Evolutionary conservation across 331 rosid species (phyloP), one percentile per base, ranked within the genome.

Genomic region (Quercus lobata): DNA sequence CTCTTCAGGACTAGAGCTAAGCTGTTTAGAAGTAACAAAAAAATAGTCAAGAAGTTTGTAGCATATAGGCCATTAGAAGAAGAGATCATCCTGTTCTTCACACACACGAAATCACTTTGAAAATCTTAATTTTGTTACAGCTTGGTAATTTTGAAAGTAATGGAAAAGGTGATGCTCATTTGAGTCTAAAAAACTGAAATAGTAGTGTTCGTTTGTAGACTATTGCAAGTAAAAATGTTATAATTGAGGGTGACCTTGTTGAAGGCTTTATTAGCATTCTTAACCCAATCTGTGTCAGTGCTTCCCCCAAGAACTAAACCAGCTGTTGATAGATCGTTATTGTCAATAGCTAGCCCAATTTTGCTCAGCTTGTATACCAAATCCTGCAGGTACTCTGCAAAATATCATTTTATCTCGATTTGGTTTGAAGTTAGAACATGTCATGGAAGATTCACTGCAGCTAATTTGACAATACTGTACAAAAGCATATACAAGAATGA

Each of bases 341-440:
- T 86, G n/a, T 93, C 99, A 52, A 96, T 91, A 63, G 99, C 98
- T 70, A 89, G 92, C 73, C 96, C 99, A 76, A 88, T 92, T 90
- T 86, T 89, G 86, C 94, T 93, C 79, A 93, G 83, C 88, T 86
- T 93, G 88, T 87, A 90, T 82, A 96, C 98, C 73, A 93, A 44
- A 22, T 90, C 96, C 88, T 96, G 98, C 71, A 93, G 92, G 82
- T 91, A 91, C 57, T 80, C 98, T 95, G 90, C 84, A 77, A 71
- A 74, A 78, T 18, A 69, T 60, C 7, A 58, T 72, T 69, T 78
- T 71, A 65, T 49, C 30, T 7, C 32, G 7, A 56, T 60, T 49
- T 24, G 46, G 46, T 49, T 32, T 37, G 25, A 55, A 27, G 54
- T 61, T 60, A 18, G 57, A n/a, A 69, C 74, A 52, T 49, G 44